Evolutionary conservation across 805 yeast genomes (phyloP).

Genomic region (Komagataella phaffii): DNA sequence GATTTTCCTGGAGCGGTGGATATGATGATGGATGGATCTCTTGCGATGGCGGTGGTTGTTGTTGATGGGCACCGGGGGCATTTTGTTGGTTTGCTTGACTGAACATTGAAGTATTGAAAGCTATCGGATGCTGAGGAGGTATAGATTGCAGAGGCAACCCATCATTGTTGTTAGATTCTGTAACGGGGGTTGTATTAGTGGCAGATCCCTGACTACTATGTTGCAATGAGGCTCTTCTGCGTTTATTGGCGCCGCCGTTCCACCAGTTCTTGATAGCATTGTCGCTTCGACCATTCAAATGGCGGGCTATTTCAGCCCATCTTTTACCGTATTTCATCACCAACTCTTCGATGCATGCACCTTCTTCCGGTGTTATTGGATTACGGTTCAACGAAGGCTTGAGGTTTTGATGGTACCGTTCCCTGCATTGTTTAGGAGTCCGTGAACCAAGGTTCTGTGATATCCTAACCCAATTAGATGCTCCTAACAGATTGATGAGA

Average conservation of each 20-base stretch:
- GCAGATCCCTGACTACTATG: slow-evolving; percentile 9
- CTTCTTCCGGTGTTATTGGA: slow-evolving; percentile 80
- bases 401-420: slow-evolving; percentile 81
- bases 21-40: slow-evolving; percentile 7
- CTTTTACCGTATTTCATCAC: slow-evolving; percentile 73
- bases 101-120: slow-evolving; percentile 1
- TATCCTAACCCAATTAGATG: slow-evolving; percentile 82
- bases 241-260: slow-evolving; percentile 85
- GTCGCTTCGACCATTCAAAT: slow-evolving; percentile 77
- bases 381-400: slow-evolving; percentile 73
- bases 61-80: slow-evolving; percentile 1
- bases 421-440: slow-evolving; percentile 87
- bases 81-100: neutral
- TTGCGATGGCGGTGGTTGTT: slow-evolving; percentile 3
- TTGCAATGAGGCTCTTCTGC: slow-evolving; percentile 38
- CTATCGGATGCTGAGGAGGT: neutral
- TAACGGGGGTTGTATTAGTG: neutral
- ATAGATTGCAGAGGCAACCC: slow-evolving; percentile 1
- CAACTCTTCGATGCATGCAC: slow-evolving; percentile 63
- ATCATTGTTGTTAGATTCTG: slow-evolving; percentile 3
- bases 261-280: slow-evolving; percentile 93
- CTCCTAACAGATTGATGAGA: slow-evolving; percentile 57
- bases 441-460: slow-evolving; percentile 61
- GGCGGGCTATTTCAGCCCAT: slow-evolving; percentile 92
- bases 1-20: neutral